phyloP scores from a whole-genome alignment of 2,329 filamentous ascomycete genomes.

The Stachybotrys elegans region DNA sequence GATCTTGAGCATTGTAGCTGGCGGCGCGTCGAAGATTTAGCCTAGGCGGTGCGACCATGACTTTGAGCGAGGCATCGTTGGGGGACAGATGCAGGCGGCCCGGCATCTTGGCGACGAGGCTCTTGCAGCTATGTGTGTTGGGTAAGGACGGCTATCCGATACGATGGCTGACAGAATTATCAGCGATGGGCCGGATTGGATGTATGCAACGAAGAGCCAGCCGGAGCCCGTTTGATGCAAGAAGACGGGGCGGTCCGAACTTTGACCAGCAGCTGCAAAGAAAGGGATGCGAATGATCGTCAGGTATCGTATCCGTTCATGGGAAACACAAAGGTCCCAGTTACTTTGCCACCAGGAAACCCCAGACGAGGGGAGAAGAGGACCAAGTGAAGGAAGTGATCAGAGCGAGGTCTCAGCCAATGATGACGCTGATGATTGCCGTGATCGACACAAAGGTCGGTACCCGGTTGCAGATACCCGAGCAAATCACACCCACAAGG shows the following conservation, averaged over 20 bases:
- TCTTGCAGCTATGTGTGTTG: no score
- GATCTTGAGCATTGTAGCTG: constrained; percentile 53
- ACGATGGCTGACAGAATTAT: no score
- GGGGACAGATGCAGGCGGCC: constrained; percentile 40
- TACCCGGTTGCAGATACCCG: background rate
- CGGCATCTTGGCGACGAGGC: constrained; percentile 35
- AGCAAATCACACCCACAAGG: background rate
- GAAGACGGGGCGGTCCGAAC: no score
- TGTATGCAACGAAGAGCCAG: no score
- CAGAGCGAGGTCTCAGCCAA: background rate
- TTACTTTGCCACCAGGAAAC: constrained; percentile 27
- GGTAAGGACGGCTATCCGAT: no score
- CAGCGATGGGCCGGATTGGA: no score
- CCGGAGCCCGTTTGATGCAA: no score
- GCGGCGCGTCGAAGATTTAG: constrained; percentile 54
- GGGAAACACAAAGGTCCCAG: constrained; percentile 42
- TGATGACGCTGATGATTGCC: background rate
- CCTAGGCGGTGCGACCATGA: constrained; percentile 48
- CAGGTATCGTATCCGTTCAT: no score
- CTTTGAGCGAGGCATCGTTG: constrained; percentile 37
- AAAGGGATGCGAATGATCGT: no score
- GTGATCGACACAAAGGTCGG: background rate
- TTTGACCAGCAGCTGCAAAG: no score
- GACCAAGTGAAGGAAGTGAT: no score
- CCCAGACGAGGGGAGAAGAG: background rate